Evolutionary conservation across 352 stramenopile species (phyloP).

Genomic region (Pythium insidiosum): DNA sequence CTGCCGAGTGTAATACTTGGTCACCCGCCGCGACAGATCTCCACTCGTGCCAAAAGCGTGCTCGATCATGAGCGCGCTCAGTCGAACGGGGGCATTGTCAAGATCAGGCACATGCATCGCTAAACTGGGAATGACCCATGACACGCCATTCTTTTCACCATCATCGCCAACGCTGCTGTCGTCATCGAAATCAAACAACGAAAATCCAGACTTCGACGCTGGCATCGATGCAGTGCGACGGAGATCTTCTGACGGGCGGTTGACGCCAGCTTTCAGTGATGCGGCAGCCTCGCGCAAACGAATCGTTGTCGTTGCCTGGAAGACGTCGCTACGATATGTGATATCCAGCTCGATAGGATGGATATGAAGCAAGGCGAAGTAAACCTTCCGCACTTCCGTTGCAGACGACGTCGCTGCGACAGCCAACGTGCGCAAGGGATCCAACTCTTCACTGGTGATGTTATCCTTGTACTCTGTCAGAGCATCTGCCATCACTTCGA

Average conservation of each 20-base stretch:
- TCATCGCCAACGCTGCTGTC: conserved; percentile 10
- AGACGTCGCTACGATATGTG: conserved; percentile 83
- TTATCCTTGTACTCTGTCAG: conserved; percentile 73
- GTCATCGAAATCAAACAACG: conserved; percentile 23
- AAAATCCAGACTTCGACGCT: conserved; percentile 9
- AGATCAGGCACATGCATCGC: conserved; percentile 85
- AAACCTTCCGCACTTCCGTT: conserved; percentile 75
- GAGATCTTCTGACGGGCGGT: conserved; percentile 19
- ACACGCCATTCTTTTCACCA: conserved; percentile 33
- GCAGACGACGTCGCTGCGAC: conserved; percentile 57
- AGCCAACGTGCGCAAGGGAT: conserved; percentile 67
- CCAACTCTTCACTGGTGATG: conserved; percentile 64
- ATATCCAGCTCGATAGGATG: conserved; percentile 86
- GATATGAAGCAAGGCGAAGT: conserved; percentile 84
- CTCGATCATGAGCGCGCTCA: conserved; percentile 86
- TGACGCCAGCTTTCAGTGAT: conserved; percentile 15
- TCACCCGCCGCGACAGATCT: conserved; percentile 75
- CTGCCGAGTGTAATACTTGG: conserved; percentile 86
- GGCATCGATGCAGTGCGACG: conserved; percentile 28
- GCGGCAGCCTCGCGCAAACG: conserved; percentile 41
- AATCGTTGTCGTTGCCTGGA: conserved; percentile 57
- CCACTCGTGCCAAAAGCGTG: conserved; percentile 85
- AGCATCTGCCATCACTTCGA: conserved; percentile 74
- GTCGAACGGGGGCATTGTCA: conserved; percentile 80
- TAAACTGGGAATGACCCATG: conserved; percentile 81